Conservation (phyloP, 2,329 filamentous ascomycete species). For the Xylaria sp. region DNA sequence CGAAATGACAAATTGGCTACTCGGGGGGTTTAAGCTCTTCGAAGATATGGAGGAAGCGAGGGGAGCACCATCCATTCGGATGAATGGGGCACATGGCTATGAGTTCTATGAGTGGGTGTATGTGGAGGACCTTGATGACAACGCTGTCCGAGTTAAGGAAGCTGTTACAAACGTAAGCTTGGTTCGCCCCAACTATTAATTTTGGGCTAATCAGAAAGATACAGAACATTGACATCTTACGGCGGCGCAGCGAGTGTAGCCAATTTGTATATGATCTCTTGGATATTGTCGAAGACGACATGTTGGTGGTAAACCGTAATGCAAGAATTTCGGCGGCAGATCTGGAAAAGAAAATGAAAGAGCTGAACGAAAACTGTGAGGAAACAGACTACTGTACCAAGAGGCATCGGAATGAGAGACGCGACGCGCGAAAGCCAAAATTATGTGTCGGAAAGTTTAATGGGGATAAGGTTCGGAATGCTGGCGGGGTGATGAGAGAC, state of each 20-base stretch:
- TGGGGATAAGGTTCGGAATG: neutral
- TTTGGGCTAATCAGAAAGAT: neutral
- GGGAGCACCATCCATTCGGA: neutral
- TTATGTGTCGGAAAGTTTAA: neutral
- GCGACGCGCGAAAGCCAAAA: neutral
- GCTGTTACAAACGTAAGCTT: neutral
- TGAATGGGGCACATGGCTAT: neutral
- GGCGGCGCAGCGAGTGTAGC: neutral
- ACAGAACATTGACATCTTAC: neutral
- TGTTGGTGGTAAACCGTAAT: constrained; percentile 7
- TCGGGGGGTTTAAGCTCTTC: neutral
- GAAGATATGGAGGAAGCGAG: neutral
- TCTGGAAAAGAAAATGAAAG: neutral
- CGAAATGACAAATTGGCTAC: neutral
- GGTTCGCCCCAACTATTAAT: too few relatives aligned
- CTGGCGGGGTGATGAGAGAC: neutral
- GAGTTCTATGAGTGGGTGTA: constrained; percentile 8
- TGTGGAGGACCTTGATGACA: neutral
- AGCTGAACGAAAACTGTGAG: neutral
- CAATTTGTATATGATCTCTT: constrained; percentile 17
- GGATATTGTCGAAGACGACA: constrained; percentile 2
- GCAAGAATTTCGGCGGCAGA: neutral
- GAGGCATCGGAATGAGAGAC: neutral
- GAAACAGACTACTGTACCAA: neutral
- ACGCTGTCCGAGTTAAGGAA: neutral